Conservation (phyloP, 2,329 filamentous ascomycete species). For the Penicillium sp. region DNA sequence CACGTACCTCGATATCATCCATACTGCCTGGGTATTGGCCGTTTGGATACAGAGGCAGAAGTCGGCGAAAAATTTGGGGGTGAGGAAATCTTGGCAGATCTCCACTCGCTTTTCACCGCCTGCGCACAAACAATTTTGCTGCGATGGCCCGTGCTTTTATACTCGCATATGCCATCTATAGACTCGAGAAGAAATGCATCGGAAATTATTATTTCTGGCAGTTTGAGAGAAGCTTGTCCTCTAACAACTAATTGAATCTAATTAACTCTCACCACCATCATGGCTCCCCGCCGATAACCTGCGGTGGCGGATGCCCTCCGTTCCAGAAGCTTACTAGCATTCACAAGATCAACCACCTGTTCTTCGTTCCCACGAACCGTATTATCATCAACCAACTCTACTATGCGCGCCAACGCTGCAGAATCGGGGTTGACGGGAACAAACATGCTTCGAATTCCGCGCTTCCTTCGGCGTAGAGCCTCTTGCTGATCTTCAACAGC, state of each 20-base stretch:
- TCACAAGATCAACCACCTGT: conserved; percentile 37
- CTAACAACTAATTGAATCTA: background rate
- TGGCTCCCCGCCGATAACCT: conserved; percentile 31
- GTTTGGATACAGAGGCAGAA: conserved; percentile 24
- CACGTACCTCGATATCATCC: conserved; percentile 47
- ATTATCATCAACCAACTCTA: conserved; percentile 40
- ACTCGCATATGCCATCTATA: background rate
- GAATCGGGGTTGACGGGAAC: conserved; percentile 44
- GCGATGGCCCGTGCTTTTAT: conserved; percentile 20
- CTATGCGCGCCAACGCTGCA: conserved; percentile 38
- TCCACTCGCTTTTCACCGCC: conserved; percentile 39
- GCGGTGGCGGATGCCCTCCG: conserved; percentile 34
- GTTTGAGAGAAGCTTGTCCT: too few relatives aligned
- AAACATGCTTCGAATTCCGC: conserved; percentile 36
- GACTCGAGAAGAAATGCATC: background rate
- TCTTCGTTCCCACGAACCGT: conserved; percentile 39
- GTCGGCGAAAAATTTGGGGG: conserved; percentile 44
- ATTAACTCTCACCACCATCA: conserved; percentile 37
- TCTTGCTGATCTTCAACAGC: conserved; percentile 19
- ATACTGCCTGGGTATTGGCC: conserved; percentile 28
- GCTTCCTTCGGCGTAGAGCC: conserved; percentile 22
- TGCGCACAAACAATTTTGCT: conserved; percentile 20
- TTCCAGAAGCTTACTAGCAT: conserved; percentile 40
- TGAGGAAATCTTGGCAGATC: conserved; percentile 43
- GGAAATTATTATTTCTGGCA: background rate